phyloP scores from a whole-genome alignment of 1,139 yeast genomes.

The Tardiomyces depauwii region DNA sequence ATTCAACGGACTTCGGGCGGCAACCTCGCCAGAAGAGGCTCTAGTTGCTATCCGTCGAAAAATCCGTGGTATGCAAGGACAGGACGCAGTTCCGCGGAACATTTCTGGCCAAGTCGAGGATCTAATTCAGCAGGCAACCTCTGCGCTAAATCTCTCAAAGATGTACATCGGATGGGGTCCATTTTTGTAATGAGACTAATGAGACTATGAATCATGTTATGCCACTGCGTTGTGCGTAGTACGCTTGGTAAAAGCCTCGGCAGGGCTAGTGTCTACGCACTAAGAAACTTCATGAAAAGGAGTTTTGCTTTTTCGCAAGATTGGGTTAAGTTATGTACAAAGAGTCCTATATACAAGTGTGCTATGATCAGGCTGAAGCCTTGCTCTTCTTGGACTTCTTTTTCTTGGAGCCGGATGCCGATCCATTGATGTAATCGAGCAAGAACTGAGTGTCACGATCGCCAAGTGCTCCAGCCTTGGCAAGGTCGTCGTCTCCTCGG shows the following conservation, averaged over 20 bases:
- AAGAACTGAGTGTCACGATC: not conserved
- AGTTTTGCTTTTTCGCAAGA: no score
- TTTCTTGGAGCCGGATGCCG: conserved; percentile 3
- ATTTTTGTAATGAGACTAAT: conserved; percentile 33
- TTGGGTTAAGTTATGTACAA: conserved; percentile 1
- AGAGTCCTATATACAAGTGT: conserved; percentile 6
- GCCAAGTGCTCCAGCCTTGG: not conserved
- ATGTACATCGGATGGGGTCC: conserved; percentile 98
- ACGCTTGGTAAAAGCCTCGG: no score
- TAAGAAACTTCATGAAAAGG: no score
- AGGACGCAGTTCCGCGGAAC: conserved; percentile 79
- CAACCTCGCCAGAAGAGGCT: conserved; percentile 49
- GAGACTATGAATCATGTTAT: not conserved
- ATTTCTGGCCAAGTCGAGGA: conserved; percentile 90
- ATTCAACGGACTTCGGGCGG: conserved; percentile 19
- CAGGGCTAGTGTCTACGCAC: no score
- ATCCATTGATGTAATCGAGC: not conserved
- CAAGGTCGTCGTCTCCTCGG: conserved; percentile 20
- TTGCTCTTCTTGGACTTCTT: conserved; percentile 3
- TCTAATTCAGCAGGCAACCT: conserved; percentile 73
- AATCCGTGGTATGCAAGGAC: conserved; percentile 72
- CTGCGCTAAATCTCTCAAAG: conserved; percentile 55
- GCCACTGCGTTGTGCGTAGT: no score
- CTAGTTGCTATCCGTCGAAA: conserved; percentile 65
- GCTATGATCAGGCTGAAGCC: conserved; percentile 1